A percentile compares a stretch with the other conserved stretches of the same genome.
Evolutionary conservation across 306 rosid genomes (phyloP).

Genomic region (Sophora flavescens): DNA sequence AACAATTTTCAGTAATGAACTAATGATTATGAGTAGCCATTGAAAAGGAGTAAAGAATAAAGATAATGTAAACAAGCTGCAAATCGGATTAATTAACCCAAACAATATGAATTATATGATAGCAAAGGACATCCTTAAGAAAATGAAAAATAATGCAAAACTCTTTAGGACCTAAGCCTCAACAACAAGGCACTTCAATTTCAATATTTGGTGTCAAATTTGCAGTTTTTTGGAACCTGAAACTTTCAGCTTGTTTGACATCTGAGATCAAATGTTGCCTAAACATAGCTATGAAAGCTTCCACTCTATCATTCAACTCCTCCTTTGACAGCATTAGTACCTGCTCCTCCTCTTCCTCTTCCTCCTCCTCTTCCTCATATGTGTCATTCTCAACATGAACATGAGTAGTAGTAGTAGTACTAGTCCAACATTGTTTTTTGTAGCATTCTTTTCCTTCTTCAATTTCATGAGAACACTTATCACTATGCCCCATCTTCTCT

Average conservation of each 20-base stretch:
- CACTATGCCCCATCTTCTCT: constrained; percentile 32
- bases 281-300: constrained; percentile 94
- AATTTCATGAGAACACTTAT: constrained; percentile 45
- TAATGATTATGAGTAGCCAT: constrained; percentile 4
- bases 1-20: constrained; percentile 24
- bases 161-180: constrained; percentile 37
- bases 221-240: constrained; percentile 37
- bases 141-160: constrained; percentile 39
- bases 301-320: constrained; percentile 90
- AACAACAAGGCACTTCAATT: constrained; percentile 50
- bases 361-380: constrained; percentile 42
- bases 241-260: constrained; percentile 59
- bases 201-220: constrained; percentile 41
- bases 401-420: not conserved
- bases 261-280: constrained; percentile 85
- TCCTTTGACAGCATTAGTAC: constrained; percentile 69
- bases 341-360: constrained; percentile 45
- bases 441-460: constrained; percentile 46
- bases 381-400: constrained; percentile 39
- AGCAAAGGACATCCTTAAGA: constrained; percentile 30
- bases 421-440: constrained; percentile 40
- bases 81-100: constrained; percentile 42
- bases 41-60: not conserved
- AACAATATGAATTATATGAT: constrained; percentile 47
- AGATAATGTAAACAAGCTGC: constrained; percentile 18